Evolutionary conservation across 768 basidiomycete species (phyloP), one percentile per base, ranked within the genome.

Genomic region (Pisolithus tinctorius): DNA sequence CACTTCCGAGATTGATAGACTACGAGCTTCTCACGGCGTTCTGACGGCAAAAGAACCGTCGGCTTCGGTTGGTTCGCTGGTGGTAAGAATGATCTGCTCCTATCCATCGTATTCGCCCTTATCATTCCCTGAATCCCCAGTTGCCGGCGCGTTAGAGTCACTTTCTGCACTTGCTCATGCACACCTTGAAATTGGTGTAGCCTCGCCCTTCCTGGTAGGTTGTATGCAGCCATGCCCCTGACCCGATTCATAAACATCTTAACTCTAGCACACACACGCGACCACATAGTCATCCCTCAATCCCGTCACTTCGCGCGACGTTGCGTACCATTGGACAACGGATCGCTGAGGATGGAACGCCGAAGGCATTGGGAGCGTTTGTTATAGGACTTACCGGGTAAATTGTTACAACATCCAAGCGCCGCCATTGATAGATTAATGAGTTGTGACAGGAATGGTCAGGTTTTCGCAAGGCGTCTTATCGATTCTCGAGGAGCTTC

Each of bases 31-130:
- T 96, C 25, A 86, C 81, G 2, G 77, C n/a, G 70, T 23, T 54
- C 63, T 4, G 69, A 72, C 25, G 87, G 84, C 4, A 86, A 86
- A 64, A 73, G 93, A 20, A 87, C 86, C 0, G 89, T 93, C 16
- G 92, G 85, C 0, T 95, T 96, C 70, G 93, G 93, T 1, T 93
- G 84, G 83, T 91, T 86, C 58, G 93, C 93, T 0, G 93, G 93
- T 67, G 86, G 89, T 90, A 52, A 47, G 80, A 59, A 27, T 29
- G 1, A 44, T 8, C 52, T 17, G 3, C 9, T 0, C 23, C 26
- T 50, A 26, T 39, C 39, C 53, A 26, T 14, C 41, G 4, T 8
- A 16, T 42, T 44, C 34, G 16, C 14, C 9, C 20, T 36, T 48
- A 25, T 10, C 17, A 20, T 23, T 14, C 5, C 34, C 14, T 16